Evolutionary conservation across 345 rosid genomes (phyloP).

Genomic region (Syzygium aromaticum): DNA sequence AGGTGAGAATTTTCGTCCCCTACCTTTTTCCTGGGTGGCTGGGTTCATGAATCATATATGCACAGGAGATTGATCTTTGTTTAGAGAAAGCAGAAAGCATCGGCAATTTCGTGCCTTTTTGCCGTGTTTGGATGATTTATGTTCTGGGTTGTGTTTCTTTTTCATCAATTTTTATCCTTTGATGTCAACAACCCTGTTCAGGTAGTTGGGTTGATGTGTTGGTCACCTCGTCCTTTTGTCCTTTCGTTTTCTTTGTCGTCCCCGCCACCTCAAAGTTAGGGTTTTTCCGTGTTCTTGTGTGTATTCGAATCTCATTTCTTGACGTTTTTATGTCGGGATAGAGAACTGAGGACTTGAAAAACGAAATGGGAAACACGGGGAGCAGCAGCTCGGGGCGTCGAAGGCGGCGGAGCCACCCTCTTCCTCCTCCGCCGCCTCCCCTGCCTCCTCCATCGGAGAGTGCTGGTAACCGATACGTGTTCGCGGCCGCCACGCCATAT

Average conservation of each 20-base stretch:
- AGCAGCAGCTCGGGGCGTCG: slow-evolving; percentile 9
- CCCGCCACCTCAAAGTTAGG: neutral
- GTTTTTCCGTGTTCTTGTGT: neutral
- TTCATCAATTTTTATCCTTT: neutral
- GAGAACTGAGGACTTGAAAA: neutral
- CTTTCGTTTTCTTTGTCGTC: neutral
- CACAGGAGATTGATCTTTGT: neutral
- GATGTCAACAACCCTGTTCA: neutral
- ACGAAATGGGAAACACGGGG: slow-evolving; percentile 21
- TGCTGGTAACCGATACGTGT: slow-evolving; percentile 23
- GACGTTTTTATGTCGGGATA: neutral
- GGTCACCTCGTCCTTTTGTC: neutral
- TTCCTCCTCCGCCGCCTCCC: slow-evolving; percentile 7
- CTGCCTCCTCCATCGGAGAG: slow-evolving; percentile 7
- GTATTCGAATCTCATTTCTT: neutral
- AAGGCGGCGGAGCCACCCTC: slow-evolving; percentile 9
- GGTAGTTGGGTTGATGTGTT: neutral
- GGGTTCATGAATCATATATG: neutral
- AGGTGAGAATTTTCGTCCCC: neutral
- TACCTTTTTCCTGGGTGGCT: neutral
- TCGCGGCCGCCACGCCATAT: slow-evolving; percentile 30
- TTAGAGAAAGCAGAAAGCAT: neutral
- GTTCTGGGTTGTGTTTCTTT: neutral
- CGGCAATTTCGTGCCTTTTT: neutral
- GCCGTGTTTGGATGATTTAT: neutral